These are phyloP conservation scores for Neofusicoccum sp. DNA, from an alignment of 2,329 filamentous ascomycete genomes.

Conservation along the genomic window DNA sequence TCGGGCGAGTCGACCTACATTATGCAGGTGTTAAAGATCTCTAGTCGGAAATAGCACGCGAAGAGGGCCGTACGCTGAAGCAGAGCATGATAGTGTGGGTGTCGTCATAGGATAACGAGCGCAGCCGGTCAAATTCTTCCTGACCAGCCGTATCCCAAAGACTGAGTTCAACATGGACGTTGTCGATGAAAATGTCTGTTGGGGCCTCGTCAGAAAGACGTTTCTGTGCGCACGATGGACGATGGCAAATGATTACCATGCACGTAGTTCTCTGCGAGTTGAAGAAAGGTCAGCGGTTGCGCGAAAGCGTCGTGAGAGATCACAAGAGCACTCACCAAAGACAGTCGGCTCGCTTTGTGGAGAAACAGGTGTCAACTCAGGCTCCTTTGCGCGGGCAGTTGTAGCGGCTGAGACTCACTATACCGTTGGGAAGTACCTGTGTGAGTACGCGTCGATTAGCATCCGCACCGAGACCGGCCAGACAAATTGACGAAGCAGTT, in stretches of 20 bases:
- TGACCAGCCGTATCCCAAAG: conserved; percentile 98
- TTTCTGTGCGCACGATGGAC: not conserved
- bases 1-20: conserved; percentile 80
- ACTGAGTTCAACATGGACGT: conserved; percentile 92
- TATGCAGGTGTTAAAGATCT: not conserved
- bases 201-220: not conserved
- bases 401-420: conserved; percentile 58
- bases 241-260: conserved; percentile 64
- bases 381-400: not conserved
- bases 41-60: not conserved
- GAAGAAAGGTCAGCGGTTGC: conserved; percentile 24
- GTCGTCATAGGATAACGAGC: conserved; percentile 95
- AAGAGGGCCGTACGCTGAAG: conserved; percentile 61
- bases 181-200: conserved; percentile 97
- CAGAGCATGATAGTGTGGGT: conserved; percentile 99
- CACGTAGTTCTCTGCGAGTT: conserved; percentile 80
- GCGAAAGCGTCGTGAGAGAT: not conserved
- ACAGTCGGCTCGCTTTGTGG: conserved; percentile 77
- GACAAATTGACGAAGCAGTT: conserved; percentile 23
- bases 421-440: conserved; percentile 91
- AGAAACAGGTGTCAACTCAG: not conserved
- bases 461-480: conserved; percentile 9
- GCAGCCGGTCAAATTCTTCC: conserved; percentile 96
- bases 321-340: conserved; percentile 56
- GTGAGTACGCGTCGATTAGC: conserved; percentile 23